Conservation (phyloP, 495 filamentous ascomycete species). For the Viridothelium virens region DNA sequence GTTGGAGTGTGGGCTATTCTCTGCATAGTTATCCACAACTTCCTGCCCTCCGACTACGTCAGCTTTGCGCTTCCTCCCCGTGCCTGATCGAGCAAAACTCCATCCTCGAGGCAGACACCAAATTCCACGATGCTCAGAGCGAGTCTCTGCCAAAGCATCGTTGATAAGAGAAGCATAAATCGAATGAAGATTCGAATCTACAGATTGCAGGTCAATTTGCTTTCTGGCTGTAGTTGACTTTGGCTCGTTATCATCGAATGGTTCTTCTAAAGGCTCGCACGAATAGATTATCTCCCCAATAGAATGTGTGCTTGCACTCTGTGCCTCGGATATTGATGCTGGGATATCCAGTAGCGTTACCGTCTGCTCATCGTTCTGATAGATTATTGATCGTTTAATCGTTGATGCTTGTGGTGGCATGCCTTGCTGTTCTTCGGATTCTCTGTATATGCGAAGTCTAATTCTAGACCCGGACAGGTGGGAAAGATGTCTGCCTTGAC, state of each 20-base stretch:
- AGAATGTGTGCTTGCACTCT: constrained; percentile 16
- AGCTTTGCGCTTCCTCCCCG: constrained; percentile 24
- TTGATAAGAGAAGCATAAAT: constrained; percentile 22
- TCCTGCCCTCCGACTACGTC: background rate
- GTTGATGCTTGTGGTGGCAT: background rate
- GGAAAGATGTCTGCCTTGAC: too few species aligned
- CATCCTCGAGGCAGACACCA: constrained; percentile 41
- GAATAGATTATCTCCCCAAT: constrained; percentile 23
- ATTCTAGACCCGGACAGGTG: too few species aligned
- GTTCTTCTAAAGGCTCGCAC: constrained; percentile 21
- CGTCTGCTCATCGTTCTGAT: constrained; percentile 40
- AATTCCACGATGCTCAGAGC: constrained; percentile 13
- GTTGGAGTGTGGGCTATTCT: constrained; percentile 1
- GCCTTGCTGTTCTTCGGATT: background rate
- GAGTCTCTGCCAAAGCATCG: constrained; percentile 32
- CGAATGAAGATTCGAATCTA: constrained; percentile 23
- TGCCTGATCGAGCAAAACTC: constrained; percentile 12
- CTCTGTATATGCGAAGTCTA: background rate
- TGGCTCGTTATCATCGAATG: constrained; percentile 30
- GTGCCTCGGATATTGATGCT: constrained; percentile 45
- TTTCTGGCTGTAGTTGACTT: constrained; percentile 29
- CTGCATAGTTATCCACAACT: constrained; percentile 10
- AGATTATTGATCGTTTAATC: constrained; percentile 39
- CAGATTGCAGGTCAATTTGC: constrained; percentile 14
- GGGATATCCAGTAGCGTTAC: constrained; percentile 58